A percentile compares a stretch with the other conserved stretches of the same genome.
Conservation (phyloP, 352 stramenopile genomes). For the Phytopythium kandeliae region DNA sequence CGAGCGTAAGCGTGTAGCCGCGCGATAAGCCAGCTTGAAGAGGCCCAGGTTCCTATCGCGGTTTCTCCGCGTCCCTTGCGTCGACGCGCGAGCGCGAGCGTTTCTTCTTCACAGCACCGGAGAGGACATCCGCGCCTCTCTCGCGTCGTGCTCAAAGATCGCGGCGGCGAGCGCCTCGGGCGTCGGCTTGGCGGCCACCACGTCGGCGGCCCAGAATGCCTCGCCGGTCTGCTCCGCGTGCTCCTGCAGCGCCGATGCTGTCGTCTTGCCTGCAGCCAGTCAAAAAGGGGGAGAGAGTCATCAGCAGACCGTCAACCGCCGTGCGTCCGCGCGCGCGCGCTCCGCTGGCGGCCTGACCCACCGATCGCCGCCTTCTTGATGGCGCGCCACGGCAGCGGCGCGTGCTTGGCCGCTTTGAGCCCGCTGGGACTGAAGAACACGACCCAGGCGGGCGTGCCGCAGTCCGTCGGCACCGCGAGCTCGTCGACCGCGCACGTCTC, state of each 20-base stretch:
- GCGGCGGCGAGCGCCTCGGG: conserved; percentile 41
- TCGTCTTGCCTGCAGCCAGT: conserved; percentile 56
- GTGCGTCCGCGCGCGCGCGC: no score
- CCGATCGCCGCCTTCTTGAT: conserved; percentile 77
- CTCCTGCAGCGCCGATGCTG: conserved; percentile 38
- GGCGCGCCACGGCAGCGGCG: conserved; percentile 37
- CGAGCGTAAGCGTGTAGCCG: neutral
- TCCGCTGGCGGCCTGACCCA: conserved; percentile 9
- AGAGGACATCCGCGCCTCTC: neutral
- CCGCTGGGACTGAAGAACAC: conserved; percentile 83
- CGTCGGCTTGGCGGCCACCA: conserved; percentile 48
- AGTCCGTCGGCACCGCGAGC: conserved; percentile 33
- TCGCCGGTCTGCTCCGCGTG: conserved; percentile 31
- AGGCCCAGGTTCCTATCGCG: no score
- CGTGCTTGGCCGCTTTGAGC: conserved; percentile 41
- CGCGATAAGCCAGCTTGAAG: neutral
- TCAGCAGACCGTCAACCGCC: no score
- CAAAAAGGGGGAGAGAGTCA: no score
- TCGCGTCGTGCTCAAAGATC: conserved; percentile 24
- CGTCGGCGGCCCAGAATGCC: conserved; percentile 42
- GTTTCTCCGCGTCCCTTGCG: no score
- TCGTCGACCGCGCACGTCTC: conserved; percentile 39
- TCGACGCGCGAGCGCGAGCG: no score
- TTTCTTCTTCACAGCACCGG: neutral
- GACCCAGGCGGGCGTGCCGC: conserved; percentile 47